Base-by-base conservation (phyloP, 331 rosid genomes). In the Quercus lobata region DNA sequence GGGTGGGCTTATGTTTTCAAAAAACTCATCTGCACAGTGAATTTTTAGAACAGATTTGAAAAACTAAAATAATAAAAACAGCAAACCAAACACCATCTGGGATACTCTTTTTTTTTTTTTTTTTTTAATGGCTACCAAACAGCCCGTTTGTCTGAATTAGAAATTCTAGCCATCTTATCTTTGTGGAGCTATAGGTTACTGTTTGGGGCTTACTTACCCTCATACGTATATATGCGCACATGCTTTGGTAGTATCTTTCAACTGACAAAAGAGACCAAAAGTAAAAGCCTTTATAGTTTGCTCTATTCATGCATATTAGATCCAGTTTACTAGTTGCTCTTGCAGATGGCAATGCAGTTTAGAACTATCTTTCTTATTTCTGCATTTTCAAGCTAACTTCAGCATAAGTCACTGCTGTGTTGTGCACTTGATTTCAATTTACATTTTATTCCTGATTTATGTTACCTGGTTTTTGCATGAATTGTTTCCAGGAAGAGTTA, bases 401-500 rank as follows among this genome's bases (percentile, higher is more conserved):
- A 73, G 10, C 76, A 24, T 57, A 73, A 57, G 2, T 68, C 30
- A 30, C 46, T 66, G 24, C 12, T 73, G 17, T 25, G 11, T 57
- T 75, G 60, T 35, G 53, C 37, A 25, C 70, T 46, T 30, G 34
- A 71, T 71, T 79, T 54, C 27, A 63, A 65, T 30, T 62, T 6
- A 7, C 71, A 65, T 9, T 18, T 35, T 79, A 74, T 74, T 75
- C 75, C 76, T 65, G 17, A 60, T 73, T 75, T 29, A 53, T 78
- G 55, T 49, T 78, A 6, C 12, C 15, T 46, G 35, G 19, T 72
- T 30, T 77, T 32, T 60, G 68, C 70, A 41, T 76, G 52, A 69
- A 74, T 61, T 12, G 60, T 78, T 17, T 57, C 49, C 91, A 92
- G 97, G 91, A 90, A 60, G 97, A 92, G 77, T 74, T 92, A 84